Conservation (phyloP, 169 alveolate genomes). For the Eimeria zaria region DNA sequence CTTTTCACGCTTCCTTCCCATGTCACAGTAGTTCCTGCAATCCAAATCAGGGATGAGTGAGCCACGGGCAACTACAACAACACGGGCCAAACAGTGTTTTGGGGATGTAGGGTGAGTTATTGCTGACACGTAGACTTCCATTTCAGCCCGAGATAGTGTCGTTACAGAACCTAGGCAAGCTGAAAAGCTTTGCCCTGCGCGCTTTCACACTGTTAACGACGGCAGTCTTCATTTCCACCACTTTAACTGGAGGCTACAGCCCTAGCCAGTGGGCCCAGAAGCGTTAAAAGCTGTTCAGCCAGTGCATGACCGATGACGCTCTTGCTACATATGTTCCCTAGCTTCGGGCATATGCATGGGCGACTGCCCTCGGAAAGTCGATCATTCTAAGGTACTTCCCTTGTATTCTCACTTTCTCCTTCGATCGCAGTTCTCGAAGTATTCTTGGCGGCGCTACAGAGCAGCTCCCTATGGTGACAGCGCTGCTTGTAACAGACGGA, state of each 20-base stretch:
- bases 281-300: neutral
- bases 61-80: neutral
- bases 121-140: neutral
- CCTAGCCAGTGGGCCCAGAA: neutral
- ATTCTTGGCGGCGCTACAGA: neutral
- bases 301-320: too few species aligned
- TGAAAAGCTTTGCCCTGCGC: neutral
- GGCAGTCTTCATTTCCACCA: neutral
- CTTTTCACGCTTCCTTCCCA: too few species aligned
- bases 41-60: neutral
- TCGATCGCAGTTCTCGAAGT: neutral
- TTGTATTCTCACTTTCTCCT: neutral
- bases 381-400: neutral
- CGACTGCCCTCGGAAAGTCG: neutral
- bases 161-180: neutral
- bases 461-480: neutral
- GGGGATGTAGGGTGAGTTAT: neutral
- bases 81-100: neutral
- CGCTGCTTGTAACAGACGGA: neutral
- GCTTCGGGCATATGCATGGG: neutral
- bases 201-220: neutral
- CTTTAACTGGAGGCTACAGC: neutral
- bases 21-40: neutral
- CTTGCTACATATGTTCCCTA: neutral
- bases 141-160: neutral